phyloP scores from a whole-genome alignment of 169 alveolate species.

The Eimeria acervulina region DNA sequence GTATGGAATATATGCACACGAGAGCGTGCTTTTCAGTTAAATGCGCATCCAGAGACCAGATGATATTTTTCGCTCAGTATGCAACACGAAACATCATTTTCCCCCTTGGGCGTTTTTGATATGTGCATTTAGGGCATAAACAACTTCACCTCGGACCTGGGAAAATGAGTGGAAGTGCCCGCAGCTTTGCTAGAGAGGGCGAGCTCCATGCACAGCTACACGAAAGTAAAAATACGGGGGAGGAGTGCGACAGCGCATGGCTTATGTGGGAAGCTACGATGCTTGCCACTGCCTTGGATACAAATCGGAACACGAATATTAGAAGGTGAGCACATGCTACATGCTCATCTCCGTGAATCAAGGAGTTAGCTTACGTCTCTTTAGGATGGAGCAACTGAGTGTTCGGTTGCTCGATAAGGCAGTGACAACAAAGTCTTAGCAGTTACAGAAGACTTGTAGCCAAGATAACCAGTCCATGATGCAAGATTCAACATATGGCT shows the following conservation, averaged over 20 bases:
- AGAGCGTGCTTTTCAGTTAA: neutral
- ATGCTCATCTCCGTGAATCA: neutral
- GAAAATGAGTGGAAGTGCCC: conserved; percentile 12
- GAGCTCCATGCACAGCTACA: neutral
- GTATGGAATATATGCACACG: neutral
- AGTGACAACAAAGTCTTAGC: too few relatives aligned
- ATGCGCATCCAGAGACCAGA: neutral
- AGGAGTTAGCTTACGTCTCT: neutral
- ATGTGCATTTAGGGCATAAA: neutral
- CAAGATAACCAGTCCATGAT: neutral
- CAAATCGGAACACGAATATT: conserved; percentile 22
- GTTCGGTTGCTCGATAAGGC: neutral
- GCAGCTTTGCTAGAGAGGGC: neutral
- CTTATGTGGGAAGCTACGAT: conserved; percentile 66
- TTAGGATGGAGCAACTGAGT: neutral
- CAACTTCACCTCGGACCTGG: neutral
- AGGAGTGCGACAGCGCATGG: conserved; percentile 25
- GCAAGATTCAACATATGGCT: neutral
- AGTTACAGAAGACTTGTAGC: neutral
- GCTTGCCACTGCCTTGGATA: conserved; percentile 70
- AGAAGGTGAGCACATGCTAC: neutral
- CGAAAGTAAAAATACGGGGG: neutral
- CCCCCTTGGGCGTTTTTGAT: neutral
- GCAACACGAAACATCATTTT: neutral
- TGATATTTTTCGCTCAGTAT: neutral